Conservation (phyloP, 176 grass and related monocot genomes). For the Ensete glaucum region DNA sequence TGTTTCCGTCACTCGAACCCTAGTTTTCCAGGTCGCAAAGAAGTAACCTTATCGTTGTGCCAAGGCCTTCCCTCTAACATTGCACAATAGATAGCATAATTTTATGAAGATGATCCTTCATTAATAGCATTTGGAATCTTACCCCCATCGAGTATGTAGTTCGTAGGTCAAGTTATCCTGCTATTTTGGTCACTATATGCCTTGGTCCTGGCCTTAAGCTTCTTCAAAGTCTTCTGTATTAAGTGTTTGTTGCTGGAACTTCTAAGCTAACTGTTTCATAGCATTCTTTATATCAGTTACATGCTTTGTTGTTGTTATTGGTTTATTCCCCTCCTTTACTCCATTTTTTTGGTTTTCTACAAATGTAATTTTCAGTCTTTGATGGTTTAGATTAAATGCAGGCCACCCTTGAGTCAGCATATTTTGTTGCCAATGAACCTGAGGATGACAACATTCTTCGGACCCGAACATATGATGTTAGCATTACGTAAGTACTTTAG, state of each 20-base stretch:
- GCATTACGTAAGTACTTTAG: slow-evolving; percentile 74
- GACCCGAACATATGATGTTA: slow-evolving; percentile 90
- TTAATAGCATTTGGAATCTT: not conserved
- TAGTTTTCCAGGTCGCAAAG: too few species aligned
- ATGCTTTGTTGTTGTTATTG: not conserved
- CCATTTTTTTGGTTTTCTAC: not conserved
- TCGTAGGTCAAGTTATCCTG: not conserved
- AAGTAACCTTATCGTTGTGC: too few species aligned
- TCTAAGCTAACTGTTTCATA: not conserved
- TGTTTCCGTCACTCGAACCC: too few species aligned
- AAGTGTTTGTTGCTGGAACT: not conserved
- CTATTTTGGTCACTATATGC: not conserved
- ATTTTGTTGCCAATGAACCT: slow-evolving; percentile 74
- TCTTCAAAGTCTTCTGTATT: not conserved
- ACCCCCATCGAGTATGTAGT: not conserved
- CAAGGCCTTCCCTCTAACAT: too few species aligned
- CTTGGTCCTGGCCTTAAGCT: not conserved
- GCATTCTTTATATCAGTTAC: not conserved
- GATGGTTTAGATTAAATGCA: slow-evolving; percentile 15
- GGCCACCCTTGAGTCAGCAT: slow-evolving; percentile 52
- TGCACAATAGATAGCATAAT: too few species aligned
- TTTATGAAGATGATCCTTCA: not conserved
- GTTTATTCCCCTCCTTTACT: not conserved
- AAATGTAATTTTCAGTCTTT: slow-evolving; percentile 1
- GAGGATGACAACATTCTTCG: slow-evolving; percentile 96